phyloP scores from a whole-genome alignment of 2,329 filamentous ascomycete genomes.

The Elsinoe perseae region DNA sequence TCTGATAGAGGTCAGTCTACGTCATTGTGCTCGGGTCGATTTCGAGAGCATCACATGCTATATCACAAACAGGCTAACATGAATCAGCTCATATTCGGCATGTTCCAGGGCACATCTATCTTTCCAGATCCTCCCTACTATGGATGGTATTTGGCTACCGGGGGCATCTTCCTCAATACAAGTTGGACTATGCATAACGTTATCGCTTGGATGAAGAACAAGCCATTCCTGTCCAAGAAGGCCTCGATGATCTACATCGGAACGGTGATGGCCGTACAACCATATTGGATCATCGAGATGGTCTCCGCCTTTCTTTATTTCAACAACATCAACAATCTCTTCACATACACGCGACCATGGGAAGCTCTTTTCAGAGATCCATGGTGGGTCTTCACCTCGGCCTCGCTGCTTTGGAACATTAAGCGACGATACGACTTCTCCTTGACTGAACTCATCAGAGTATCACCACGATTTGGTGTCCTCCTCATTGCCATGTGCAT shows the following conservation, averaged over 20 bases:
- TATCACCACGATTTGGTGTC: constrained; percentile 57
- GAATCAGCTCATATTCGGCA: constrained; percentile 47
- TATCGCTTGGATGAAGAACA: constrained; percentile 59
- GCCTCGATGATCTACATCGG: constrained; percentile 51
- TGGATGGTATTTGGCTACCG: constrained; percentile 56
- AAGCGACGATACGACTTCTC: constrained; percentile 54
- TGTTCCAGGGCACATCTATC: constrained; percentile 44
- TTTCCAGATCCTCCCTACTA: constrained; percentile 42
- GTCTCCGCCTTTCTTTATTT: constrained; percentile 60
- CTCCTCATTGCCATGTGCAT: constrained; percentile 55
- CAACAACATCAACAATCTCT: constrained; percentile 32
- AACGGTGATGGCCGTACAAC: constrained; percentile 51
- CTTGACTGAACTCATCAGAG: constrained; percentile 49
- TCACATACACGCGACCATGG: constrained; percentile 37
- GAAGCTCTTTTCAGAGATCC: constrained; percentile 58
- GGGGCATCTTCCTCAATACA: constrained; percentile 53
- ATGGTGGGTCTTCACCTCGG: constrained; percentile 59
- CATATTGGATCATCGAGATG: constrained; percentile 59
- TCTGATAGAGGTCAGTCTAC: constrained; percentile 37
- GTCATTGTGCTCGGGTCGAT: constrained; percentile 29
- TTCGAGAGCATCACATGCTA: not conserved
- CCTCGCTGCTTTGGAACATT: constrained; percentile 56
- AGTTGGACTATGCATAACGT: constrained; percentile 60
- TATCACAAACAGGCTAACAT: not conserved
- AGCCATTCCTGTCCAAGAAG: constrained; percentile 47